Base-by-base conservation (phyloP, 192 early-diverging fungal species). In the Mortierella alpina region DNA sequence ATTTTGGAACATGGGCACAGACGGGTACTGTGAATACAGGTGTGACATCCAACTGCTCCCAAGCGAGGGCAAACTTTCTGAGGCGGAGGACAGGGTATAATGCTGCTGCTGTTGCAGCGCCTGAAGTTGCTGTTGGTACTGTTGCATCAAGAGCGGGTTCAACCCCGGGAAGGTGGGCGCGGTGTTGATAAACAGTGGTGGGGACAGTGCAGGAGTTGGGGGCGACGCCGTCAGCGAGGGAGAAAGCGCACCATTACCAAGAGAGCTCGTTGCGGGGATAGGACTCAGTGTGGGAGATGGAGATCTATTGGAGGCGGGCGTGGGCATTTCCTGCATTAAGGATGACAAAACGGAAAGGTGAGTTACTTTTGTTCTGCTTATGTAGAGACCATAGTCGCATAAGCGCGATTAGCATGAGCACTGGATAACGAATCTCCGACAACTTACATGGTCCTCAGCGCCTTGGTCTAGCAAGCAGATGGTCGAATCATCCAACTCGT, bases 191-290 rank as follows among this genome's bases (percentile, higher is more conserved):
- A 80, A 64, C n/a, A 63, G 41, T 13, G 77, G 69, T 8, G 68
- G 47, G 6, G 70, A 20, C n/a, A 72, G 47, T 52, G 56, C 77
- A n/a, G 77, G 69, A 0, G 77, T 80, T 52, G 77, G 77, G 2
- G 77, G 77, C 2, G 77, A 80, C 15, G 77, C 70, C 56, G 77
- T 80, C 59, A 80, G 56, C 9, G 77, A 65, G 14, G 77, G 77
- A 0, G 77, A 80, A 40, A 80, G 42, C 0, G 77, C 65, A 6
- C 76, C 76, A 12, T 41, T 53, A 22, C 57, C 52, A 18, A 68
- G 70, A 23, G 46, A 42, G 47, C 56, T 80, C 1, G 53, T 46
- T 1, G 63, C 20, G 46, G 54, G 17, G 22, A 49, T n/a, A 12
- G 55, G 48, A 14, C 70, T 51, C 53, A 72, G 13, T 23, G 63